These are phyloP conservation scores for Ilyonectria destructans DNA, from an alignment of 2,329 filamentous ascomycete genomes.

Conservation along the genomic window DNA sequence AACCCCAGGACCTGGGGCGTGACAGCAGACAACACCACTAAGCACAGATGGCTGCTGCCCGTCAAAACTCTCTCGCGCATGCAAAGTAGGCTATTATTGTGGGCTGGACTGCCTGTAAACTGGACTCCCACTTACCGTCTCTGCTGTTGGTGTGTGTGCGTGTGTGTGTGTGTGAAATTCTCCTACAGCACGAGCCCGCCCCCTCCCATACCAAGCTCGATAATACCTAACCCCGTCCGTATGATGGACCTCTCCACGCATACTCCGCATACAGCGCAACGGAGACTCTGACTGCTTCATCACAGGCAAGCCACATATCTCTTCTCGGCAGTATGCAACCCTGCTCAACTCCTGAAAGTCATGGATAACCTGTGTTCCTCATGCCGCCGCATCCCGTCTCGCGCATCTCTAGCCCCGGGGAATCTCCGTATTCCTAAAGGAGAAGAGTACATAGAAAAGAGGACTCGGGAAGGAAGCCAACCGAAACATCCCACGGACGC, in stretches of 20 bases:
- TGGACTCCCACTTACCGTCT: constrained; percentile 5
- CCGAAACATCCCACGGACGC: not conserved
- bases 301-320: constrained; percentile 23
- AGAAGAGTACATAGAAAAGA: not conserved
- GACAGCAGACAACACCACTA: constrained; percentile 18
- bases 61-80: constrained; percentile 32
- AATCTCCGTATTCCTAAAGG: constrained; percentile 36
- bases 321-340: constrained; percentile 35
- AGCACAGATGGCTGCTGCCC: constrained; percentile 22
- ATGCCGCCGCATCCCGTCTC: constrained; percentile 19
- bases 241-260: not conserved
- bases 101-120: constrained; percentile 2
- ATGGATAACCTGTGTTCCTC: constrained; percentile 35
- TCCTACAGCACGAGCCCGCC: not conserved
- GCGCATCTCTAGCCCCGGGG: constrained; percentile 31
- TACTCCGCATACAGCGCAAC: not conserved
- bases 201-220: not conserved
- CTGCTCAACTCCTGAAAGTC: constrained; percentile 21
- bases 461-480: not conserved
- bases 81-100: constrained; percentile 10
- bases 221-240: not conserved
- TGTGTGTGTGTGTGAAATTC: not conserved
- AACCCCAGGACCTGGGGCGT: constrained; percentile 3
- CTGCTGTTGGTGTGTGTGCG: not conserved
- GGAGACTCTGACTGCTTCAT: constrained; percentile 1